Evolutionary conservation across 2,329 filamentous ascomycete species (phyloP), one percentile per base, ranked within the genome.

Genomic region (Pseudohalonectria lignicola): DNA sequence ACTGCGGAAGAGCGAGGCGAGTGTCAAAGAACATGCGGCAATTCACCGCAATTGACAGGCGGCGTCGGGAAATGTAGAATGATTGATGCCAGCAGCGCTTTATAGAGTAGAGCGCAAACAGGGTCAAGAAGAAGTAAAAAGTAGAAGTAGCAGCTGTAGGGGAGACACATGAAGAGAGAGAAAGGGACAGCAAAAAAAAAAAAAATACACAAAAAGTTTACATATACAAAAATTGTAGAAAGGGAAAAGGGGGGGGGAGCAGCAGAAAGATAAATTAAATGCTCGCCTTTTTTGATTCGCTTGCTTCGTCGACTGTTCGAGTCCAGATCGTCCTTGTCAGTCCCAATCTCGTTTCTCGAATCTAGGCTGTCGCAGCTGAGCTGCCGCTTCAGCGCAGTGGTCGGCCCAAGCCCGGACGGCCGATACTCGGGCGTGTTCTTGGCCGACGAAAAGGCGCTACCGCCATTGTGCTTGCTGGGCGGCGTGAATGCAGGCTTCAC

Each of bases 221-320:
- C 19, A 36, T 28, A 47, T 45, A 39, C 18, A 17, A 29, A 11
- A 11, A 13, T 18, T 31, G 30, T 16, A 18, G 19, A n/a, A n/a
- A n/a, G n/a, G n/a, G n/a, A n/a, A n/a, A n/a, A n/a, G n/a, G n/a
- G n/a, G n/a, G n/a, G n/a, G n/a, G n/a, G n/a, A n/a, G n/a, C n/a
- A 35, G 23, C 45, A 16, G 13, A 39, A 13, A 8, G 23, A 35
- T 8, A 18, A 5, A 40, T 19, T 34, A 57, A 33, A 8, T 32
- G 59, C 71, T 53, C 68, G 82, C 79, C 80, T 69, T 93, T 94
- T 60, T 92, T 94, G 11, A 94, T 69, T 31, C 92, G 79, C 64
- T 98, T 98, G 60, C 88, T 95, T 41, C 90, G 79, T 44, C 92
- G 76, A 46, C 82, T 86, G 44, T 74, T 74, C 47, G 65, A 67